Base-by-base conservation (phyloP, 2,329 filamentous ascomycete genomes). In the Talaromyces piceae region DNA sequence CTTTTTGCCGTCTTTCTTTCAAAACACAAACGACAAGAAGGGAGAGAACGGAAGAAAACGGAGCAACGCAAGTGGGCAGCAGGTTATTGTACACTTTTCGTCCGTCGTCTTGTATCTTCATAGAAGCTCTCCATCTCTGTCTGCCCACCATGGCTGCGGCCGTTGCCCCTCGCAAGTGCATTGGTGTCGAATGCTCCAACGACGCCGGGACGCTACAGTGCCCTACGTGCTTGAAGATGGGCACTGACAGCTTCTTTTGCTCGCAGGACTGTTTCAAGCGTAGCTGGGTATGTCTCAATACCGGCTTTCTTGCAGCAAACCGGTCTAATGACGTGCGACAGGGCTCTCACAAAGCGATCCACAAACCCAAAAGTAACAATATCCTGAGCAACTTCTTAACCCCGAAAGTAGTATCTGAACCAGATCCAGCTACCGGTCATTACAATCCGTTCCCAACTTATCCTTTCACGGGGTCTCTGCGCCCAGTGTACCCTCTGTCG, bases 201-300 rank as follows among this genome's bases (percentile, higher is more conserved):
- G 85, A 91, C 57, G 91, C 91, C 52, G 85, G 88, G 54, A 77
- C 84, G 49, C 75, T 98, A 44, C 91, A 97, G 70, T 98, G 93
- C 71, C 93, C 93, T 50, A 97, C 88, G 46, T 98, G 93, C 68
- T 78, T 96, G 63, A 96, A 95, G 73, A 76, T 91, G 41, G 88
- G 86, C 49, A 85, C 91, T 66, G 88, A 93, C 64, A 95, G 89
- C 74, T 96, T 84, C 73, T 98, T 97, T 75, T 98, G 93, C 76
- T 90, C 90, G 25, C 93, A 98, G 71, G 93, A 97, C 62, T 98
- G 93, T 77, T 98, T 98, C 75, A 97, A 96, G 79, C 86, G 84
- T 71, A 98, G 90, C 77, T 98, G 93, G 93, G 93, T 97, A 83
- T 62, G 81, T 11, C 7, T 47, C 61, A 60, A 56, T 33, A 48